Percentiles rank a stretch among this genome's conserved stretches.
These are phyloP conservation scores for Monilinia laxa DNA, from an alignment of 2,329 filamentous ascomycete genomes.

Conservation along the genomic window DNA sequence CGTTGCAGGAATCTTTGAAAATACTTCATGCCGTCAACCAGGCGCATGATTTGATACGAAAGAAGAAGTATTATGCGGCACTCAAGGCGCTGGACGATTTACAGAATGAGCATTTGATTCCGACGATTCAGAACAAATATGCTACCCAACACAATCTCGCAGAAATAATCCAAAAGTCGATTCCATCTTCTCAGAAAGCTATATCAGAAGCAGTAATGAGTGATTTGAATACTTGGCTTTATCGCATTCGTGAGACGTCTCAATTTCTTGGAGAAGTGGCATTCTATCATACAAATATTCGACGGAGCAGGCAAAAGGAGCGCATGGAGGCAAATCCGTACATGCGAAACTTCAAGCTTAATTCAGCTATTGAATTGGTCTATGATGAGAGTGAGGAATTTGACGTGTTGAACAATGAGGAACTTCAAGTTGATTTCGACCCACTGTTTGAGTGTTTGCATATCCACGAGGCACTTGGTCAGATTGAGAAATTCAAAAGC, in stretches of 20 bases:
- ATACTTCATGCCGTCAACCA: slow-evolving; percentile 91
- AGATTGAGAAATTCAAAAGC: slow-evolving; percentile 83
- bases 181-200: slow-evolving; percentile 85
- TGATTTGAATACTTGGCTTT: slow-evolving; percentile 96
- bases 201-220: slow-evolving; percentile 97
- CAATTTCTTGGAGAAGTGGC: slow-evolving; percentile 95
- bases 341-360: slow-evolving; percentile 74
- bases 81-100: slow-evolving; percentile 92
- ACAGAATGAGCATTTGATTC: slow-evolving; percentile 86
- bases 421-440: slow-evolving; percentile 90
- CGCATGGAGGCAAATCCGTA: slow-evolving; percentile 68
- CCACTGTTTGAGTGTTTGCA: slow-evolving; percentile 93
- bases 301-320: slow-evolving; percentile 79
- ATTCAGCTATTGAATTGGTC: slow-evolving; percentile 92
- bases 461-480: slow-evolving; percentile 91
- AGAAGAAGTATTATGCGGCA: slow-evolving; percentile 94
- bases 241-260: slow-evolving; percentile 89
- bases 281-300: slow-evolving; percentile 91
- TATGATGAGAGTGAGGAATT: slow-evolving; percentile 95
- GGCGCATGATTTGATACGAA: slow-evolving; percentile 84
- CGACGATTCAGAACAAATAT: slow-evolving; percentile 73
- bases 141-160: slow-evolving; percentile 94
- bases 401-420: slow-evolving; percentile 92
- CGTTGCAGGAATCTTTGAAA: slow-evolving; percentile 85
- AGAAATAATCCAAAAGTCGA: slow-evolving; percentile 92